Evolutionary conservation across 2,329 filamentous ascomycete species (phyloP).

Genomic region (Sphaerulina musiva): DNA sequence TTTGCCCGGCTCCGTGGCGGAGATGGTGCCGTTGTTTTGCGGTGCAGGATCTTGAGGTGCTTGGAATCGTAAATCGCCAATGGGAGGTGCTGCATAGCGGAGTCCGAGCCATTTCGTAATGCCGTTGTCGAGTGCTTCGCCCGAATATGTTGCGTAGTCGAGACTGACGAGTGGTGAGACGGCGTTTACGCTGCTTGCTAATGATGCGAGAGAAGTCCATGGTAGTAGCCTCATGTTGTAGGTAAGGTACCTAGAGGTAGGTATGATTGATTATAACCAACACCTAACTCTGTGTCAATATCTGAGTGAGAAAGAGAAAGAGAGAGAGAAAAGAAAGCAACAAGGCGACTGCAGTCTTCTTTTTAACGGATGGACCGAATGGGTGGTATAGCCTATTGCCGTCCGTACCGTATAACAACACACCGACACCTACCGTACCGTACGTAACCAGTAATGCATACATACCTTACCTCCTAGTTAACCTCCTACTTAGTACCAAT

Average conservation of each 20-base stretch:
- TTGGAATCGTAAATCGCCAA: constrained; percentile 59
- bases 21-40: constrained; percentile 40
- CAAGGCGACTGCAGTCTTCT: too few relatives aligned
- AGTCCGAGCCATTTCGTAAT: constrained; percentile 68
- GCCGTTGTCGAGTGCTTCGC: constrained; percentile 49
- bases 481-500: too few relatives aligned
- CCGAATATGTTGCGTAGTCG: constrained; percentile 60
- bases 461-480: too few relatives aligned
- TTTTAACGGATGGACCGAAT: too few relatives aligned
- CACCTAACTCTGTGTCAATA: background rate
- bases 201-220: background rate
- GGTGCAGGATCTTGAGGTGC: constrained; percentile 57
- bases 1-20: constrained; percentile 45
- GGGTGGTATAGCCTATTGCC: too few relatives aligned
- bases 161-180: constrained; percentile 51
- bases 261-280: too few relatives aligned
- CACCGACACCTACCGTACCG: too few relatives aligned
- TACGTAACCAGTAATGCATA: too few relatives aligned
- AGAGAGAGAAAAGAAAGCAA: too few relatives aligned
- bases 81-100: constrained; percentile 64
- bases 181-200: constrained; percentile 21
- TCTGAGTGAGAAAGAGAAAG: too few relatives aligned
- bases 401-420: too few relatives aligned
- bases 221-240: background rate
- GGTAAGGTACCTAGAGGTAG: background rate